These are phyloP conservation scores for Puccinia horiana DNA, from an alignment of 1,284 basidiomycete genomes.

Conservation along the genomic window DNA sequence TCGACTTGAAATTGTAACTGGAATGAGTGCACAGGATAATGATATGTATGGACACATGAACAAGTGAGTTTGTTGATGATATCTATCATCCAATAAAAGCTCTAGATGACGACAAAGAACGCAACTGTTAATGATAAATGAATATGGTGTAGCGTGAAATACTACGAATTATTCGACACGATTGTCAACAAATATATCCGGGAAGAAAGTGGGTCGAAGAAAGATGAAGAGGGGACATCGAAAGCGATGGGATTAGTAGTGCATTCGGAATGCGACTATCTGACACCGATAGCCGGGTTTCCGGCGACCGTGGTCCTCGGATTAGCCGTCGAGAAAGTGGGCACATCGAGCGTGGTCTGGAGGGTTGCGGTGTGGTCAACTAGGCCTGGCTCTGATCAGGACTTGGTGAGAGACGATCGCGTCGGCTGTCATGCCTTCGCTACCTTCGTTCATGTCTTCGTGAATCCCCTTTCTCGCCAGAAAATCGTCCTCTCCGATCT, in stretches of 20 bases:
- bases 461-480: background rate
- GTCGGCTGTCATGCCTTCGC: slow-evolving; percentile 29
- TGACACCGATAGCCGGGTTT: slow-evolving; percentile 1
- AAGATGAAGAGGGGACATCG: background rate
- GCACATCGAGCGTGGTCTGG: slow-evolving; percentile 25
- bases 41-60: slow-evolving; percentile 46
- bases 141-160: slow-evolving; percentile 13
- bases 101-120: too few species aligned
- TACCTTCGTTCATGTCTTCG: slow-evolving; percentile 28
- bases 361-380: slow-evolving; percentile 19
- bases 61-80: slow-evolving; percentile 29
- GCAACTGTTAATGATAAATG: too few species aligned
- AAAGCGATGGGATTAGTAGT: slow-evolving; percentile 35
- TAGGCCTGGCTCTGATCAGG: background rate
- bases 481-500: background rate
- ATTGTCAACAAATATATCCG: slow-evolving; percentile 21
- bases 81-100: background rate
- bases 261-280: slow-evolving; percentile 35
- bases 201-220: slow-evolving; percentile 28
- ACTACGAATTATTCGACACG: slow-evolving; percentile 46
- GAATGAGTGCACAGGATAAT: slow-evolving; percentile 11
- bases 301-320: background rate
- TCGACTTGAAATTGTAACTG: background rate
- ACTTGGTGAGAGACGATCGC: background rate
- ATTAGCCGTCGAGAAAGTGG: slow-evolving; percentile 2